Percentiles rank a stretch among this genome's conserved stretches.
Conservation (phyloP, 2,329 filamentous ascomycete genomes). For the Pleomassaria siparia region DNA sequence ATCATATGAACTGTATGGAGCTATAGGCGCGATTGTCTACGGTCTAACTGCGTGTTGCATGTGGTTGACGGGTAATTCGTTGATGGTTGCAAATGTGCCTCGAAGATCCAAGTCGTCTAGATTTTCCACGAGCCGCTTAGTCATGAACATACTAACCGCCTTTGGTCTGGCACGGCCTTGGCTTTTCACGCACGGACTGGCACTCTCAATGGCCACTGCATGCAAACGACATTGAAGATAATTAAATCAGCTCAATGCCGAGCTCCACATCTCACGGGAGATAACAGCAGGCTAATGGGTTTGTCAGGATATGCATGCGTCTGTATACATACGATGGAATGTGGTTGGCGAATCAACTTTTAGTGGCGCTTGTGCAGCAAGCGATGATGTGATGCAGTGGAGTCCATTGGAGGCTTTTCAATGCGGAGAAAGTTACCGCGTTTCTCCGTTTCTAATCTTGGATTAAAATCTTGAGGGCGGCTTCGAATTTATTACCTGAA, state of each 20-base stretch:
- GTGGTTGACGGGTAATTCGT: neutral
- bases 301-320: neutral
- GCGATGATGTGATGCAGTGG: neutral
- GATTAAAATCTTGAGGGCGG: neutral
- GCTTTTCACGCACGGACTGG: neutral
- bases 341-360: neutral
- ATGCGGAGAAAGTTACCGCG: no score
- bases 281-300: neutral
- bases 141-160: neutral
- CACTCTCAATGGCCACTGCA: constrained; percentile 4
- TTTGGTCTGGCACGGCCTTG: neutral
- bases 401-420: neutral
- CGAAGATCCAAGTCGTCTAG: neutral
- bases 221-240: neutral
- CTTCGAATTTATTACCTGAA: neutral
- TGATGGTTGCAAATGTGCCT: neutral
- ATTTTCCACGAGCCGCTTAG: neutral
- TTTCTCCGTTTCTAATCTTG: neutral
- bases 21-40: neutral
- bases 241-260: neutral
- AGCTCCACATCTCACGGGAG: neutral
- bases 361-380: neutral
- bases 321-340: neutral
- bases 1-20: neutral
- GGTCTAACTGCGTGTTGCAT: neutral